Conservation (phyloP, 2,329 filamentous ascomycete species). For the Gremmenia infestans region DNA sequence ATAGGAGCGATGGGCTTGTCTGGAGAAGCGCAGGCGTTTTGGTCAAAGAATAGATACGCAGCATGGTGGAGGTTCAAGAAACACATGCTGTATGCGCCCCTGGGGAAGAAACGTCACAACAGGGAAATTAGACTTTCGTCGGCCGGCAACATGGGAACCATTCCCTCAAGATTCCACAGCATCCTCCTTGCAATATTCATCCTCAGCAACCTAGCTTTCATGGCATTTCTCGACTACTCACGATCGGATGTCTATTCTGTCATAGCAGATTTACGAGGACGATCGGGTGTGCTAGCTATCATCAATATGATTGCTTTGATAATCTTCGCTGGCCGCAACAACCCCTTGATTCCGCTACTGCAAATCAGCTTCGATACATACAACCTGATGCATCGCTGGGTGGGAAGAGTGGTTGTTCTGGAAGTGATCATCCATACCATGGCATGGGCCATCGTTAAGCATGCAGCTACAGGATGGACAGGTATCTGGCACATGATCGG, state of each 20-base stretch:
- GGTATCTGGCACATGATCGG: constrained; percentile 51
- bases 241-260: constrained; percentile 56
- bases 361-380: constrained; percentile 94
- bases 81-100: constrained; percentile 57
- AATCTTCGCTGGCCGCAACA: constrained; percentile 86
- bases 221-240: constrained; percentile 57
- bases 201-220: constrained; percentile 57
- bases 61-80: constrained; percentile 58
- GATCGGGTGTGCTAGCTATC: constrained; percentile 76
- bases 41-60: constrained; percentile 49
- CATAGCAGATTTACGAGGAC: constrained; percentile 76
- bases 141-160: constrained; percentile 55
- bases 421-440: constrained; percentile 67
- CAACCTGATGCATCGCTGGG: constrained; percentile 84
- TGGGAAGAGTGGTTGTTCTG: constrained; percentile 66
- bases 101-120: constrained; percentile 63
- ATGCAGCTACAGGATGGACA: constrained; percentile 57
- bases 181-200: constrained; percentile 54
- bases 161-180: constrained; percentile 60
- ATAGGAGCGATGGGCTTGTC: constrained; percentile 52
- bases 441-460: constrained; percentile 69
- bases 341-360: constrained; percentile 76
- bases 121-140: constrained; percentile 58
- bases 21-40: constrained; percentile 52
- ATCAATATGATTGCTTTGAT: constrained; percentile 92